Evolutionary conservation across 176 grass and related monocot genomes (phyloP).

Genomic region (Rhynchospora breviuscula): DNA sequence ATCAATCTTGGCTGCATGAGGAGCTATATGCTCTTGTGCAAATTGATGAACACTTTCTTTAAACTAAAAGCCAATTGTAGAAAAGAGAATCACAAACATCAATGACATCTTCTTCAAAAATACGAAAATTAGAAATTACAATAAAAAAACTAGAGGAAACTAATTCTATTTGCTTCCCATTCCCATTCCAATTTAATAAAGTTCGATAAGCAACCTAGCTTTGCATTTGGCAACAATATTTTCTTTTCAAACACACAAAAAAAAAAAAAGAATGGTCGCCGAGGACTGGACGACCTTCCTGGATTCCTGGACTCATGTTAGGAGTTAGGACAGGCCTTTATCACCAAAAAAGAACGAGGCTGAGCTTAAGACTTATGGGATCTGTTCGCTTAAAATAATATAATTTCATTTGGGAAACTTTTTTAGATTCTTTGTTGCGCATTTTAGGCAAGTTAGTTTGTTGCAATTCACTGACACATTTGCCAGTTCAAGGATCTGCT

Average conservation of each 20-base stretch:
- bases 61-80: slow-evolving; percentile 42
- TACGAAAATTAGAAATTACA: background rate
- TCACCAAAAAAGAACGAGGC: background rate
- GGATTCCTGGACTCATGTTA: too few species aligned
- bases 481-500: background rate
- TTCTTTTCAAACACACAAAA: too few species aligned
- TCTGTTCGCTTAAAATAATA: background rate
- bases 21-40: slow-evolving; percentile 78
- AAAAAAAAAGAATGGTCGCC: too few species aligned
- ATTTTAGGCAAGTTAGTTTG: background rate
- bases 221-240: background rate
- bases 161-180: background rate
- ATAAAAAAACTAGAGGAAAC: background rate
- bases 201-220: background rate
- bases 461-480: background rate
- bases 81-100: background rate
- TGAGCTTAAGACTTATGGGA: background rate
- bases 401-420: background rate
- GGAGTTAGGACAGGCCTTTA: too few species aligned
- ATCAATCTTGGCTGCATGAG: slow-evolving; percentile 71
- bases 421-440: background rate
- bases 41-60: slow-evolving; percentile 85
- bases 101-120: background rate
- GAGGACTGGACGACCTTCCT: too few species aligned
- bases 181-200: background rate